Evolutionary conservation across 768 basidiomycete species (phyloP), one percentile per base, ranked within the genome.

Genomic region (Chlorophyllum brunneum): DNA sequence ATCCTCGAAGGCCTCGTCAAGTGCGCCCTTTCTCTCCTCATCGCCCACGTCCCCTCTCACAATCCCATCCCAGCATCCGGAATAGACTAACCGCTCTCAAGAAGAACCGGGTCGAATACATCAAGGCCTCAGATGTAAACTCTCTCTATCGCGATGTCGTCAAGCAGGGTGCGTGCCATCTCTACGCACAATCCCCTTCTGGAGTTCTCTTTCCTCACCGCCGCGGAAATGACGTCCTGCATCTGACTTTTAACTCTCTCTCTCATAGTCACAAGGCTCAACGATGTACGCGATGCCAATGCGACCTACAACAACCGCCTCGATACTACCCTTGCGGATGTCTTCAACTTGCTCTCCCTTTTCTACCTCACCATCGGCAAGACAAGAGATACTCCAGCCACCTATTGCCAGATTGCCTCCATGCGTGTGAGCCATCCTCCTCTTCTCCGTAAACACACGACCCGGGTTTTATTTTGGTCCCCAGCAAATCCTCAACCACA

Each of bases 331-430:
- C 83, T 99, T 40, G 86, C 92, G 24, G 97, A 99, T 70, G 95
- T 98, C 31, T 98, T 98, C 73, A 86, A 82, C 63, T 79, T 99
- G 43, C 81, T 99, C 38, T 95, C 93, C 11, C 80, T 99, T 58
- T 98, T 97, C 79, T 99, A 94, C 76, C 84, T 99, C 61, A 97
- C 95, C 31, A 94, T 99, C 56, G 97, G 97, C 37, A 95, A 94
- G 73, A 94, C 92, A 34, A 83, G 86, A 58, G 95, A 98, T 67
- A 86, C 87, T 8, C 95, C 95, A 0, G 95, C 95, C 22, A 92
- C 89, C 0, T 99, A 97, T 68, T 92, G 91, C 57, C 97, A 98
- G 63, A 85, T 98, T 57, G 92, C 93, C 33, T 93, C 88, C 54
- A 97, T 99, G 87, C 75, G 89, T 70, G 94, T 98, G 63, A 80